Evolutionary conservation across 1,284 basidiomycete species (phyloP), one percentile per base, ranked within the genome.

Genomic region (Afroboletus lepidellus): DNA sequence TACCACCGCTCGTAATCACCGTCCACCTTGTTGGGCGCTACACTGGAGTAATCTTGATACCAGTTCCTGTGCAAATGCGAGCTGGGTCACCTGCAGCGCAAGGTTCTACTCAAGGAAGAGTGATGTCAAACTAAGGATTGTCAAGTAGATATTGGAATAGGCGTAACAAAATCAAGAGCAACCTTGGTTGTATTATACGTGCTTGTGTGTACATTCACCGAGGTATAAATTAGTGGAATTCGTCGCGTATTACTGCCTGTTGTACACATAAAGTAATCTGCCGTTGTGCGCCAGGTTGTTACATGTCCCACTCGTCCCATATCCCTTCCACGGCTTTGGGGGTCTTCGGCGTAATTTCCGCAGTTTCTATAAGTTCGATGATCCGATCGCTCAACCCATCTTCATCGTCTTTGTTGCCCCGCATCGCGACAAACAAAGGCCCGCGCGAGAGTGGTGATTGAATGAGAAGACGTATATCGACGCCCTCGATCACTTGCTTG

Each of bases 281-380:
- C 16, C 9, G 36, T n/a, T n/a, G 27, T 34, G 32, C 21, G 1
- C 16, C 32, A 16, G 30, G 18, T 42, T 25, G 41, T 60, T 54
- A 81, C 80, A 85, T 82, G 62, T 87, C 85, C 82, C 85, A 88
- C 59, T 86, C 85, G 42, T 84, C 84, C 86, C 86, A 89, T 43
- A 82, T 57, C 32, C 62, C 64, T 16, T 70, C 69, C 38, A 67
- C 57, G 36, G 57, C 45, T 42, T 70, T 65, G 45, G 74, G 68
- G 20, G 72, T 63, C 27, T 51, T 59, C 12, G 72, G 57, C 36
- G 67, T 64, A 39, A 84, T 71, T 57, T 84, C 84, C 30, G 74
- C 64, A 8, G 90, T 91, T 71, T 88, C 81, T 56, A 85, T 69
- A 55, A 91, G 69, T 68, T 92, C 85, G 3, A 85, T 71, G 43